Conservation (phyloP, 306 rosid genomes). For the Psophocarpus tetragonolobus region DNA sequence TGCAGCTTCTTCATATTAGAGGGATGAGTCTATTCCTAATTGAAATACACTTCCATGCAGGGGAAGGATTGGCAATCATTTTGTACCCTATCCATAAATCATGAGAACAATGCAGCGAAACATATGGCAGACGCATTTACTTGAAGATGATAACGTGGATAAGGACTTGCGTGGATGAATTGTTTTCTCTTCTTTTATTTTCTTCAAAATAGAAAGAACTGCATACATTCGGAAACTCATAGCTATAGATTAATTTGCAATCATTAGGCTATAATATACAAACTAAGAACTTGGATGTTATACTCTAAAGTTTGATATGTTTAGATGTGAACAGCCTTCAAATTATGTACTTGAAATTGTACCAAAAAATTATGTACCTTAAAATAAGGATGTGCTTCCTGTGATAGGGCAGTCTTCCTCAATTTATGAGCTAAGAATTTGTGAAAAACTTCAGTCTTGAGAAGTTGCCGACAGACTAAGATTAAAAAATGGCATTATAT, state of each 20-base stretch:
- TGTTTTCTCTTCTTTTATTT: not conserved
- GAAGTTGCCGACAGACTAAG: conserved; percentile 38
- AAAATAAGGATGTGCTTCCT: conserved; percentile 19
- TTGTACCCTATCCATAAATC: conserved; percentile 33
- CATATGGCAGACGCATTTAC: conserved; percentile 28
- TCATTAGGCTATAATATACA: not conserved
- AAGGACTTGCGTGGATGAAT: conserved; percentile 19
- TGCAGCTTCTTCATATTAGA: conserved; percentile 9
- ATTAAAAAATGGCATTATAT: conserved; percentile 25
- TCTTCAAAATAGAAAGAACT: not conserved
- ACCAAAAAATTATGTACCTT: not conserved
- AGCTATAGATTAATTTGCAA: not conserved
- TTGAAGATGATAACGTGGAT: not conserved
- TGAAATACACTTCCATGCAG: conserved; percentile 30
- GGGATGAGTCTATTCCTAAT: not conserved
- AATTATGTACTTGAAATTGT: conserved; percentile 1
- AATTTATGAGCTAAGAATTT: not conserved
- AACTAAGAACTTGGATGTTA: not conserved
- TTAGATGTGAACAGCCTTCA: conserved; percentile 12
- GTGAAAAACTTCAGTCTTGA: not conserved
- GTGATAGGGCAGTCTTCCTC: not conserved
- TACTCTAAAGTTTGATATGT: not conserved
- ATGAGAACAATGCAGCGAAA: conserved; percentile 28
- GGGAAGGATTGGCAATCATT: conserved; percentile 24
- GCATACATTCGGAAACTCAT: not conserved